Evolutionary conservation across 2,329 filamentous ascomycete species (phyloP), one percentile per base, ranked within the genome.

Genomic region (Colletotrichum lentis): DNA sequence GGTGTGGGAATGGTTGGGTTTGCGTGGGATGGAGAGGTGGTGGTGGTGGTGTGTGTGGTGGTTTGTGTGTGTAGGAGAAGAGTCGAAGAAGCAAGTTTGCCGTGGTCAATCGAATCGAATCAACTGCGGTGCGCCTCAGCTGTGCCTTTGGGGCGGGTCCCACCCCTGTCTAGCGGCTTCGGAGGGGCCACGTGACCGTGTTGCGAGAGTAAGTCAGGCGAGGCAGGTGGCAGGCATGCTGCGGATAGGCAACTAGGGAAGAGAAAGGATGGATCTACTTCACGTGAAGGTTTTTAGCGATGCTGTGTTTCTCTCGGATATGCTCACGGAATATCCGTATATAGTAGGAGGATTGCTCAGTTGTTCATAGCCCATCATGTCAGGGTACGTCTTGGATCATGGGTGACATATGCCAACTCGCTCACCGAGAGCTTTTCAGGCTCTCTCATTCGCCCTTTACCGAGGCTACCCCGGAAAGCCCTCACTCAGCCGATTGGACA

Each of bases 11-110:
- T 54, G 66, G 39, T 52, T 50, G 47, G 43, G 24, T 66, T 60
- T 52, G 59, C 60, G 46, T 64, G 53, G 20, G 39, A 46, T 49
- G 37, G 18, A 11, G 22, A 8, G 22, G 14, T 10, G 31, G 56
- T 55, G 61, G 49, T 59, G 37, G 31, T 35, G 31, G 56, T 55
- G 49, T 59, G 37, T 55, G 44, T 52, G 62, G 50, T 59, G 20
- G 37, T 56, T 59, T 35, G 44, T 56, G 62, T 69, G 65, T 52
- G 61, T 54, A 64, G 64, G 53, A 35, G 31, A 53, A 46, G 53
- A 55, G 55, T 58, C 14, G 56, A n/a, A 55, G 63, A 67, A 67
- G 64, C 67, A 69, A 69, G 67, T 69, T 67, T 69, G 53, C 67
- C 31, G 63, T 60, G 57, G 39, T 67, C 39, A 58, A 52, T 52